These are phyloP conservation scores for Gastrodia elata DNA, from an alignment of 106 monocot genomes.

Conservation along the genomic window DNA sequence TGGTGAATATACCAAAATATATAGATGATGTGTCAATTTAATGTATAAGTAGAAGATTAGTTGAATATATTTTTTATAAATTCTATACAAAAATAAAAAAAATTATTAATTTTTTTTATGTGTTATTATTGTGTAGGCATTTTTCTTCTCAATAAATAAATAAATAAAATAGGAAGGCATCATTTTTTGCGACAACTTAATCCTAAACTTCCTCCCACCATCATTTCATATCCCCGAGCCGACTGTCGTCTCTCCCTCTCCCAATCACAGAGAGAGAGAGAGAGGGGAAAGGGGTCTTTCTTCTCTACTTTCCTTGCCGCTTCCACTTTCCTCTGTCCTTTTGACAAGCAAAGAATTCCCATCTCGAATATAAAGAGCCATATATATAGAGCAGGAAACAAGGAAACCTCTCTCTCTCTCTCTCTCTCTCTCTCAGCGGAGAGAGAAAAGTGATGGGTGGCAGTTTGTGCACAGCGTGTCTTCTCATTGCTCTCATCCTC, in stretches of 20 bases:
- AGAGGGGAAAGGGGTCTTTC: background rate
- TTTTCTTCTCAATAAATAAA: background rate
- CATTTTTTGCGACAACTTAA: background rate
- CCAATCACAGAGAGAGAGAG: background rate
- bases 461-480: background rate
- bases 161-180: background rate
- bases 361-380: background rate
- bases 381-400: background rate
- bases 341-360: background rate
- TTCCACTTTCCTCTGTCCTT: background rate
- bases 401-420: background rate
- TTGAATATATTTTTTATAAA: too few relatives aligned
- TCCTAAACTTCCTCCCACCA: background rate
- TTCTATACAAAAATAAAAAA: too few relatives aligned
- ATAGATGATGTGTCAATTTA: too few relatives aligned
- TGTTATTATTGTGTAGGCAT: too few relatives aligned
- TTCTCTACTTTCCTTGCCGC: background rate
- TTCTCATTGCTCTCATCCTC: conserved; percentile 5
- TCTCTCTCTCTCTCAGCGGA: background rate
- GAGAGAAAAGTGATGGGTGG: background rate
- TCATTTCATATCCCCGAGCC: background rate
- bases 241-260: background rate
- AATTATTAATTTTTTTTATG: too few relatives aligned
- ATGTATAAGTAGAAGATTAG: too few relatives aligned
- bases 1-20: too few relatives aligned